A percentile compares a stretch with the other conserved stretches of the same genome.
Conservation (phyloP, 202 grass and related monocot species). For the Saccharum hybrid region DNA sequence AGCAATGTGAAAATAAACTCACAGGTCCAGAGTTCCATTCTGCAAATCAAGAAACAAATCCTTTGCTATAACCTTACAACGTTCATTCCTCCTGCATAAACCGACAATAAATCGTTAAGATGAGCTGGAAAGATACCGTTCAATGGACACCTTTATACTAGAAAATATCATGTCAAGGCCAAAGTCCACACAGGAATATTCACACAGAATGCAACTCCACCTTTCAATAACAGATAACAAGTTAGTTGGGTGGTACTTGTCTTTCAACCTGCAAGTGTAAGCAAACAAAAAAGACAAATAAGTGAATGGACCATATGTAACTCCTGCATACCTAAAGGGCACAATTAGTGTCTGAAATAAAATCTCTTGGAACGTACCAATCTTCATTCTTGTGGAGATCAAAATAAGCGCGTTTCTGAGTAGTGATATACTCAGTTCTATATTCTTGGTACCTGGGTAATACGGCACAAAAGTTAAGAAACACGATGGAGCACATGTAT, state of each 20-base stretch:
- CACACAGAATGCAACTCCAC: conserved; percentile 53
- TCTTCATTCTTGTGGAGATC: conserved; percentile 95
- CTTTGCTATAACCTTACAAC: conserved; percentile 63
- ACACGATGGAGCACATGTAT: conserved; percentile 24
- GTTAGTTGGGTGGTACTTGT: conserved; percentile 99
- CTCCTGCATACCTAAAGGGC: not conserved
- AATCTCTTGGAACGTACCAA: conserved; percentile 57
- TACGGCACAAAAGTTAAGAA: conserved; percentile 33
- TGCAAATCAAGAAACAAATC: conserved; percentile 95
- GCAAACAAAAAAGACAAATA: conserved; percentile 40
- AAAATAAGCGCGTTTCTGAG: conserved; percentile 98
- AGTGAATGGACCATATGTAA: conserved; percentile 3
- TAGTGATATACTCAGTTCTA: conserved; percentile 91
- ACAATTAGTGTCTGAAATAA: conserved; percentile 25
- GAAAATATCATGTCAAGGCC: not conserved
- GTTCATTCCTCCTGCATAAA: conserved; percentile 80
- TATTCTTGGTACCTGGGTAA: conserved; percentile 93
- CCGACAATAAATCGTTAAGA: conserved; percentile 19
- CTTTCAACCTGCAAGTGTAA: conserved; percentile 82
- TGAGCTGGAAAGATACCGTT: conserved; percentile 18
- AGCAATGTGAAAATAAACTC: conserved; percentile 43
- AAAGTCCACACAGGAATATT: conserved; percentile 2
- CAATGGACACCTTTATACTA: not conserved
- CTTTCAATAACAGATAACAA: conserved; percentile 90
- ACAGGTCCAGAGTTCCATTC: conserved; percentile 93